Evolutionary conservation across 2,329 filamentous ascomycete species (phyloP), one percentile per base, ranked within the genome.

Genomic region (Dothiorella sarmentorum): DNA sequence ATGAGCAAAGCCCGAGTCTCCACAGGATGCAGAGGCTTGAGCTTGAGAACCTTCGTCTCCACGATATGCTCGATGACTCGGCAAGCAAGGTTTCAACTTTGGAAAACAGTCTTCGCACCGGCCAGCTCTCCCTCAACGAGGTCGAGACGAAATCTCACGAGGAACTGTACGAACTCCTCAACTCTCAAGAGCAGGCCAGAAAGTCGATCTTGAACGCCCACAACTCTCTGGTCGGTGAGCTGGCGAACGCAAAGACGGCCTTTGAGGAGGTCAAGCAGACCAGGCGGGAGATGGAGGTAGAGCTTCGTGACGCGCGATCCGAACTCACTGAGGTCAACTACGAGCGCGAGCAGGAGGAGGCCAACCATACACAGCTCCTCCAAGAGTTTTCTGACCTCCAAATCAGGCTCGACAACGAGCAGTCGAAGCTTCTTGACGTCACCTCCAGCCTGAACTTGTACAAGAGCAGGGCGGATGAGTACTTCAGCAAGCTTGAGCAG

Each of bases 401-500:
- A 68, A 96, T 97, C 66, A 85, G 91, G 44, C 82, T 97, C 15
- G 94, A 97, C 69, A 87, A 89, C 5, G 94, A 97, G 75, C 85
- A 86, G 1, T 96, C 91, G 1, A 93, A 89, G 71, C 81, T 93
- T 26, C 84, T 87, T 26, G 93, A 99, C 71, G 86, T 96, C 43
- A 86, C 85, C 7, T 88, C 91, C 3, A 96, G 89, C 71, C 82
- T 97, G 40, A 87, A 85, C 61, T 77, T 97, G 62, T 99, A 97
- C 80, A 97, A 96, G 81, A 86, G 85, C 63, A 86, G 93, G 42
- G 89, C 93, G 3, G 91, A 97, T 69, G 93, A 97, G 71, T 97
- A 99, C 74, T 99, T 97, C 75, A 89, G 86, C 78, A 97, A 96
- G 75, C 84, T 99, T 18, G 93, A 99, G 73, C 93, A 97, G 70